These are phyloP conservation scores for Fusarium brachygibbosum DNA, from an alignment of 2,329 filamentous ascomycete species.

Conservation along the genomic window DNA sequence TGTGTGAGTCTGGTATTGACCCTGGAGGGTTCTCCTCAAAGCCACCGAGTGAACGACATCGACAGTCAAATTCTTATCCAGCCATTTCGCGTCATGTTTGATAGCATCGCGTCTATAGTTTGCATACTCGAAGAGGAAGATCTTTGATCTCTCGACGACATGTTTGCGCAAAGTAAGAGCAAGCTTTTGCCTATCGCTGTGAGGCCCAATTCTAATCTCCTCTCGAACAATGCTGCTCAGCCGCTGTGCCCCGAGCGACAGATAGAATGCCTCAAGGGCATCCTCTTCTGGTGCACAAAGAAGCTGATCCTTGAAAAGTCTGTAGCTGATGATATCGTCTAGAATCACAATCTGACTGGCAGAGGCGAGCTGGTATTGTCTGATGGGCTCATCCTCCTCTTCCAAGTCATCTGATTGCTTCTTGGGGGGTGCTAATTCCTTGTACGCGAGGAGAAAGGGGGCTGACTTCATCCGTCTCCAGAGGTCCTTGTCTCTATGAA, in stretches of 20 bases:
- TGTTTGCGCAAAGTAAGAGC: constrained; percentile 80
- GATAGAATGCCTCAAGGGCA: constrained; percentile 84
- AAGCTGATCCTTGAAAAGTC: constrained; percentile 86
- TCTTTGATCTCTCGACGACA: constrained; percentile 86
- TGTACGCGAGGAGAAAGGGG: constrained; percentile 85
- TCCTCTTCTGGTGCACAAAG: constrained; percentile 94
- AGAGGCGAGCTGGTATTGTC: constrained; percentile 81
- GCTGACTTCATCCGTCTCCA: constrained; percentile 81
- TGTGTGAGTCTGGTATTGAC: constrained; percentile 75
- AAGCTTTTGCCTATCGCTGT: constrained; percentile 75
- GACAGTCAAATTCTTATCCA: constrained; percentile 86
- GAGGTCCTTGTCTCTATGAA: constrained; percentile 84
- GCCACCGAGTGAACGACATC: constrained; percentile 83
- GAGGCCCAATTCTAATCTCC: constrained; percentile 77
- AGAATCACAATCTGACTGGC: constrained; percentile 81
- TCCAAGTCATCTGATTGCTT: constrained; percentile 65
- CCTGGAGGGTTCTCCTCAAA: constrained; percentile 80
- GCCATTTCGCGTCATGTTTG: constrained; percentile 88
- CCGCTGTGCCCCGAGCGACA: constrained; percentile 80
- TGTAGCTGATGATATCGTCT: constrained; percentile 91
- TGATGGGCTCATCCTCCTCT: constrained; percentile 75
- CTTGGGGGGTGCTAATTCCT: constrained; percentile 71
- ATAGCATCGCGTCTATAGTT: constrained; percentile 82
- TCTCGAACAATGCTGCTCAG: constrained; percentile 85
- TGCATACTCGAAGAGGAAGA: constrained; percentile 85